phyloP scores from a whole-genome alignment of 805 yeast genomes.

The Kuraishia hungarica region DNA sequence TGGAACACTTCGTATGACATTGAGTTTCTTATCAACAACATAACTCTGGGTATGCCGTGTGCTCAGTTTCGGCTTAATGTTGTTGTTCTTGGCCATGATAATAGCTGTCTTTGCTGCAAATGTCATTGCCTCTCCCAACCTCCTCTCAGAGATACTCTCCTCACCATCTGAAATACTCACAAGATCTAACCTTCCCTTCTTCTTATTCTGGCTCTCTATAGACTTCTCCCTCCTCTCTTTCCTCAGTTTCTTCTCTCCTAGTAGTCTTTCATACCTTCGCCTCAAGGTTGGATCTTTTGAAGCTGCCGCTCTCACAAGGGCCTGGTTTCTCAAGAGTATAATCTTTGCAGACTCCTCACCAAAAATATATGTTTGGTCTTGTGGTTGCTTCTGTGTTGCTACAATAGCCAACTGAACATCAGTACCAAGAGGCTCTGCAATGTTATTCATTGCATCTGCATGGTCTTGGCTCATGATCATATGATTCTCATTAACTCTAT shows the following conservation, averaged over 20 bases:
- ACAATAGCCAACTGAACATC: not conserved
- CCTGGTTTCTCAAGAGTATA: constrained; percentile 10
- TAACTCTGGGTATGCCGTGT: not conserved
- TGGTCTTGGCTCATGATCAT: not conserved
- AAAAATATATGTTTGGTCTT: constrained; percentile 3
- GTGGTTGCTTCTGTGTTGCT: not conserved
- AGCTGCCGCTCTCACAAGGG: constrained; percentile 14
- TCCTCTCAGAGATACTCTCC: not conserved
- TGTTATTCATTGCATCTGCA: not conserved
- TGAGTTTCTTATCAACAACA: not conserved
- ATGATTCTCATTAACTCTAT: not conserved
- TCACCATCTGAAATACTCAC: not conserved
- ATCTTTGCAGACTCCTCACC: constrained; percentile 12
- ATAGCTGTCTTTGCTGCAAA: not conserved
- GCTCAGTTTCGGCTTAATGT: not conserved
- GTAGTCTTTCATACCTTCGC: constrained; percentile 12
- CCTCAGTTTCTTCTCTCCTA: constrained; percentile 12
- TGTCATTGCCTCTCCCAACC: not conserved
- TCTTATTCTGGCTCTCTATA: not conserved
- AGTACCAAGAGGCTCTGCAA: not conserved
- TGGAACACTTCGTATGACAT: not conserved
- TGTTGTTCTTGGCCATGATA: not conserved
- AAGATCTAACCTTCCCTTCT: constrained; percentile 2
- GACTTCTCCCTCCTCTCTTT: not conserved
- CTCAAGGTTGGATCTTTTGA: constrained; percentile 10